Conservation (phyloP, 1,284 basidiomycete genomes). For the Puccinia triticina region DNA sequence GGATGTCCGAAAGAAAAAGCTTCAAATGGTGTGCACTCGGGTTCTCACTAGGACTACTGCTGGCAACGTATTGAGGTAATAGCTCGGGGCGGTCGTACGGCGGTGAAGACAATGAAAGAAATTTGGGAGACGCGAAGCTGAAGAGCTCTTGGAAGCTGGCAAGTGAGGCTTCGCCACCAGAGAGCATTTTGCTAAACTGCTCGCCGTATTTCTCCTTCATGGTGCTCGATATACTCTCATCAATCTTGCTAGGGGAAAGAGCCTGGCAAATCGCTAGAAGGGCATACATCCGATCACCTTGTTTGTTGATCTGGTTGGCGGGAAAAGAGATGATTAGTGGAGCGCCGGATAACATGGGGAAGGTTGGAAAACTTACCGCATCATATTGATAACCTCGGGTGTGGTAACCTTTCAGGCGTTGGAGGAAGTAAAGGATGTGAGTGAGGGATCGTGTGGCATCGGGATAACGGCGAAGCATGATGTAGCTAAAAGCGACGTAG, state of each 20-base stretch:
- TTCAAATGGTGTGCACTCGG: conserved; percentile 80
- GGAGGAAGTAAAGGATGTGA: conserved; percentile 85
- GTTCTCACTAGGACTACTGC: conserved; percentile 65
- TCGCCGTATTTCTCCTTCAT: conserved; percentile 93
- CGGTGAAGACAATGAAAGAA: conserved; percentile 83
- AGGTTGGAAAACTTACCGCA: conserved; percentile 66
- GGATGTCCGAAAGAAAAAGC: conserved; percentile 79
- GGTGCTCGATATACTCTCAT: conserved; percentile 90
- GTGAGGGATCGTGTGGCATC: conserved; percentile 93
- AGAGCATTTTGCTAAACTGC: conserved; percentile 79
- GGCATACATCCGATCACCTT: conserved; percentile 95
- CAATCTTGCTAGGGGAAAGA: conserved; percentile 80
- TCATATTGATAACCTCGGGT: conserved; percentile 95
- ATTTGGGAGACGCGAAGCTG: conserved; percentile 91
- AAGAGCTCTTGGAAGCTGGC: conserved; percentile 91
- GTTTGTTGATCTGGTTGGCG: conserved; percentile 80
- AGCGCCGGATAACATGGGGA: not conserved
- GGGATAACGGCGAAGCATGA: conserved; percentile 89
- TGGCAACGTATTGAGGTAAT: conserved; percentile 67
- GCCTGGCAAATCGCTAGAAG: conserved; percentile 90
- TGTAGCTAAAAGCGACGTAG: conserved; percentile 94
- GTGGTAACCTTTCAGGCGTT: conserved; percentile 68
- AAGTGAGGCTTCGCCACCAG: conserved; percentile 76
- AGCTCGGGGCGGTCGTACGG: conserved; percentile 82
- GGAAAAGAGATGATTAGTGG: conserved; percentile 23